Percentiles rank a stretch among this genome's conserved stretches.
These are phyloP conservation scores for Pseudozyma sp. DNA, from an alignment of 1,284 basidiomycete species.

Conservation along the genomic window DNA sequence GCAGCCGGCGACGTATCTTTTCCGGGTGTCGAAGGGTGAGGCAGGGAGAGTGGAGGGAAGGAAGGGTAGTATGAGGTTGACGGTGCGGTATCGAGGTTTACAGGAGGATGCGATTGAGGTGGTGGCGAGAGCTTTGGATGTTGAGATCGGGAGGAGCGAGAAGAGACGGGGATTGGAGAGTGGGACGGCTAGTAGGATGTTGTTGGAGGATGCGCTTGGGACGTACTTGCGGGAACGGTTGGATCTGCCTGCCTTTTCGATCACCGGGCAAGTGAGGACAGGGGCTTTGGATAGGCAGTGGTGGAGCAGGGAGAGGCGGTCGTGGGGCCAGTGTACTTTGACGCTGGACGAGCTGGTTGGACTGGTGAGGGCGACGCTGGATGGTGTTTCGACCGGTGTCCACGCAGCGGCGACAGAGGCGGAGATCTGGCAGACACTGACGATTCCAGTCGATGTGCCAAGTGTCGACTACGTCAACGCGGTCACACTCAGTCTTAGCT, in stretches of 20 bases:
- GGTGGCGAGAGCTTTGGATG: constrained; percentile 13
- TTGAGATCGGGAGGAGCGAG: background rate
- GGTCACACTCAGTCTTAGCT: constrained; percentile 23
- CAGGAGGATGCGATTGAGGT: constrained; percentile 47
- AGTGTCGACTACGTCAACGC: constrained; percentile 46
- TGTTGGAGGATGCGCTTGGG: constrained; percentile 29
- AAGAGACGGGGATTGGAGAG: background rate
- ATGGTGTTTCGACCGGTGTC: background rate
- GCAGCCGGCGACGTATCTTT: constrained; percentile 58
- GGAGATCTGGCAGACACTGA: constrained; percentile 41
- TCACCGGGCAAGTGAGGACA: constrained; percentile 28
- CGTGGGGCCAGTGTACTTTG: constrained; percentile 16
- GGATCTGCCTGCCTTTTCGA: constrained; percentile 40
- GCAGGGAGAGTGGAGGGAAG: background rate
- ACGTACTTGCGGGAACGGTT: constrained; percentile 29
- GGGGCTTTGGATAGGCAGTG: constrained; percentile 22
- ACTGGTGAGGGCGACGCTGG: constrained; percentile 3
- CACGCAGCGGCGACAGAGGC: background rate
- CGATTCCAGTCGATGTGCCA: constrained; percentile 58
- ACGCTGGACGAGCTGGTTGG: background rate
- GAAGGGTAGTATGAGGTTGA: constrained; percentile 30
- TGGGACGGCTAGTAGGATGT: constrained; percentile 6
- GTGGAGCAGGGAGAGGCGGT: constrained; percentile 27
- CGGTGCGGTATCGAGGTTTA: constrained; percentile 50
- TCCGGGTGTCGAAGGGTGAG: constrained; percentile 35